Base-by-base conservation (phyloP, 139 green algal species). In the Desmodesmus armatus region DNA sequence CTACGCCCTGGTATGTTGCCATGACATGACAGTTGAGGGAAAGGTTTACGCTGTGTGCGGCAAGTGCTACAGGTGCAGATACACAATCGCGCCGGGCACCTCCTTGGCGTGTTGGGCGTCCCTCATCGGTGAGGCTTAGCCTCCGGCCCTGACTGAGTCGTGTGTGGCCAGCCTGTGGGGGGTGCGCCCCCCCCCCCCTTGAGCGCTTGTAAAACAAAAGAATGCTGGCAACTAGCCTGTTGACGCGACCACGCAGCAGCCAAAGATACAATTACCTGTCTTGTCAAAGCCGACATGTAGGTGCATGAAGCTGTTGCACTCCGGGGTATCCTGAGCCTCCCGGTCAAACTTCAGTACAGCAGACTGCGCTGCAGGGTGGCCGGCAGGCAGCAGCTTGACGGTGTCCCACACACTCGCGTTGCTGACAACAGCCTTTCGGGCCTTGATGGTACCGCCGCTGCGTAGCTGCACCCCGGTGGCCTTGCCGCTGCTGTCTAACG, bases 251-350 rank as follows among this genome's bases (percentile, higher is more conserved):
- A 17, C 17, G 31, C 13, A 62, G 51, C 5, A 62, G 55, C 5
- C 31, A 27, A 33, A 11, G 53, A 19, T 35, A n/a, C 3, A 3
- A 33, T 62, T 71, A 93, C 93, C 94, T 81, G 88, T 87, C 3
- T 87, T 91, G 69, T 98, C 95, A 82, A 98, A 96, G 25, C 94
- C 97, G 4, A 99, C n/a, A 86, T 99, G 97, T 2, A 99, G 89
- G 91, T 99, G 97, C 94, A 99, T 98, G 92, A 99, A 99, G 76
- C 90, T 96, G 27, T 90, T 87, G 83, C 93, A 96, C 44, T 93
- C 66, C 13, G 95, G 94, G 0, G 91, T 98, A 1, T 83, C 84
- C 78, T 85, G 35, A 63, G 79, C 60, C 78, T 88, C 87, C 90
- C 94, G 67, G 62, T n/a, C 35, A 82, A 49, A 74, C 0, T 40